Evolutionary conservation across 345 rosid genomes (phyloP), one percentile per base, ranked within the genome.

Genomic region (Brassica juncea): DNA sequence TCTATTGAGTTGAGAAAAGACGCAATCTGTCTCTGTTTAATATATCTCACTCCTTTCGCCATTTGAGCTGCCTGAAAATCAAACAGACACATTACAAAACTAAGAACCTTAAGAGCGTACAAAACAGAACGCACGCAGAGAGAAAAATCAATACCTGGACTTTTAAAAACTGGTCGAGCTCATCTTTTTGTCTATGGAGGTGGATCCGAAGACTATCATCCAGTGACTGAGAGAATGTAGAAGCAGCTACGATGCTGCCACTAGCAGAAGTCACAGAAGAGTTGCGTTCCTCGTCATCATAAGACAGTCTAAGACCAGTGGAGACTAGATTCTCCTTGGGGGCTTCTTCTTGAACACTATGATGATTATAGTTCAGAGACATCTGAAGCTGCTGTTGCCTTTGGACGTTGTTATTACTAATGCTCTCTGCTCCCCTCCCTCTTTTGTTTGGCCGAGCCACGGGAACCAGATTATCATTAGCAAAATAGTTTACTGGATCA

Each of bases 241-340:
- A 83, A 25, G 84, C 79, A 60, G 77, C 74, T 27, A 82, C 23
- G 69, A 87, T 82, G 69, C 76, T 81, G 15, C 85, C 94, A 74
- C 88, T 86, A 39, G 78, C 86, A 71, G 89, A 84, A 71, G 91
- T 82, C 66, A 86, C 84, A 0, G 92, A 84, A 60, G 97, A 88
- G 77, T 92, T 92, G 68, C 77, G 90, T 68, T 86, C 91, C 72
- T 92, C 97, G 54, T 92, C 93, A 47, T 87, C 93, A 34, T 69
- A 86, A 0, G 93, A 89, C n/a, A 90, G 86, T 71, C 80, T 87
- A 70, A 90, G 81, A 68, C 94, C 94, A 52, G 89, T 90, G 5
- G 97, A 92, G 35, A 90, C 89, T 28, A 82, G 82, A 79, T 84
- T 87, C 37, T 86, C 88, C 70, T 90, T 88, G 77, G 83, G 73